Base-by-base conservation (phyloP, 208 protist species). In the Leishmania tarentolae region DNA sequence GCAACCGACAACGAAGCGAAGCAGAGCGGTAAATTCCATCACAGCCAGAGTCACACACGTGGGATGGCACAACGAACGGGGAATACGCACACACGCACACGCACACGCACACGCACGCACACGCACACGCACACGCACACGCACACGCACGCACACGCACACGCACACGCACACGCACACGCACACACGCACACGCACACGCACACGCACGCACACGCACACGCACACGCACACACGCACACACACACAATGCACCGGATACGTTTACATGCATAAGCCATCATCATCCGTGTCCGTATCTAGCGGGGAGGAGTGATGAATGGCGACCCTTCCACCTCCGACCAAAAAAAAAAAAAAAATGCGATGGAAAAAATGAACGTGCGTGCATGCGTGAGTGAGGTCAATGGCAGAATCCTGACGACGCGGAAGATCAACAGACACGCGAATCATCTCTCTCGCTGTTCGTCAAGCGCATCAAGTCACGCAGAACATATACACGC, bases 181-280 rank as follows among this genome's bases (percentile, higher is more conserved):
- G 37, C 46, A 75, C 70, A 52, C 68, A 72, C 66, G 47, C 66
- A 42, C 66, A 42, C 31, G n/a, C 42, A 42, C 40, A 71, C n/a
- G n/a, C n/a, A n/a, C n/a, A n/a, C n/a, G n/a, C n/a, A n/a, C n/a
- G n/a, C n/a, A n/a, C n/a, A n/a, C n/a, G n/a, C n/a, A 71, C 66
- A 71, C 35, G 44, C 35, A 70, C 35, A 47, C 37, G 44, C 37
- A 70, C 42, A 73, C 42, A 73, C 44, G 13, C 44, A 28, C 8
- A n/a, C 44, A 37, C 28, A 57, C 8, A 73, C 21, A 52, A 46
- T 15, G 6, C 5, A 21, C 24, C 37, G 5, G 11, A 56, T 7
- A 19, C 70, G 11, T n/a, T 15, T n/a, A 75, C 70, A 56, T 56
- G 8, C 42, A 15, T 56, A 57, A 71, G 13, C 37, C 15, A 46